phyloP scores from a whole-genome alignment of 225 moss, liverwort and hornwort genomes.

The Sphagnum contortum region DNA sequence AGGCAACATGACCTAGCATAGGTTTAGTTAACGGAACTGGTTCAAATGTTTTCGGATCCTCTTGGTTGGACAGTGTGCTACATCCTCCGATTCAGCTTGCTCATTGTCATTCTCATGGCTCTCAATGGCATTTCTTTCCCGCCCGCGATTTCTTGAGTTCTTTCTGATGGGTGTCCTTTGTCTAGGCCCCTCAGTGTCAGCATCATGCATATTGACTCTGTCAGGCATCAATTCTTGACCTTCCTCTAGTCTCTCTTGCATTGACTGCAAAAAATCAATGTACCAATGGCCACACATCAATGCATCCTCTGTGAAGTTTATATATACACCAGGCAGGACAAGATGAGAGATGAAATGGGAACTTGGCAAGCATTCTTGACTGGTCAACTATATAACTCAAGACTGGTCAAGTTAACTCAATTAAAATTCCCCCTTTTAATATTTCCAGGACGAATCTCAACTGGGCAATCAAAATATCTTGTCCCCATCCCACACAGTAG shows the following conservation, averaged over 20 bases:
- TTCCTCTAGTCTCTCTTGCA: constrained; percentile 44
- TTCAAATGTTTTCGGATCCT: constrained; percentile 18
- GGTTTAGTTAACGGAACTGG: constrained; percentile 11
- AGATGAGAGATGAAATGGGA: no score
- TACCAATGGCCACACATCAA: no score
- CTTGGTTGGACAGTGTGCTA: constrained; percentile 14
- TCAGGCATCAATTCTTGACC: constrained; percentile 74
- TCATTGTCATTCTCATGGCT: constrained; percentile 18
- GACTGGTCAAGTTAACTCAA: no score
- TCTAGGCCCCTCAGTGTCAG: constrained; percentile 8
- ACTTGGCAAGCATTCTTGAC: no score
- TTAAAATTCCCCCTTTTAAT: no score
- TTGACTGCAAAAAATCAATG: constrained; percentile 20
- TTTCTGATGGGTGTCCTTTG: constrained; percentile 65
- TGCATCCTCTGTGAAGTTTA: no score
- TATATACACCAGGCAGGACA: no score
- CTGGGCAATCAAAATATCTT: no score
- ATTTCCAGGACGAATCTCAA: no score
- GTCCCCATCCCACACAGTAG: no score
- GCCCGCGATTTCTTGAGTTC: constrained; percentile 74
- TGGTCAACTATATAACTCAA: no score
- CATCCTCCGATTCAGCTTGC: constrained; percentile 7
- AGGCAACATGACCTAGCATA: no score
- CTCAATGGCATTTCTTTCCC: constrained; percentile 41
- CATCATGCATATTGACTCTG: constrained; percentile 12